A percentile compares a stretch with the other conserved stretches of the same genome.
Evolutionary conservation across 2,329 filamentous ascomycete genomes (phyloP).

Genomic region (Stromatinia cepivora): DNA sequence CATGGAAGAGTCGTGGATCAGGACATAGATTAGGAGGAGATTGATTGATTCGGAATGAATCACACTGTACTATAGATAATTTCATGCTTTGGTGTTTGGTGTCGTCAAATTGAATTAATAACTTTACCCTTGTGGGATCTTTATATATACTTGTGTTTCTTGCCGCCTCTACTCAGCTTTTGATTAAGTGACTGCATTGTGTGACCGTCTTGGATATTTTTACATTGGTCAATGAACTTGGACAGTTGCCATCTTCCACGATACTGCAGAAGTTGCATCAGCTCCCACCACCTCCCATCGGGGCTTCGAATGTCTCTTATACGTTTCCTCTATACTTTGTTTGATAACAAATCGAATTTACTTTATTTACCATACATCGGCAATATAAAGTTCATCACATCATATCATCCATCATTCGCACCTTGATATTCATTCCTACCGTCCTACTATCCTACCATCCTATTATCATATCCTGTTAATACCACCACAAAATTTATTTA

Average conservation of each 20-base stretch:
- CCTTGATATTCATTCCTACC: too few relatives aligned
- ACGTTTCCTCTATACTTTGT: too few relatives aligned
- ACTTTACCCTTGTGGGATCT: neutral
- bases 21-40: slow-evolving; percentile 61
- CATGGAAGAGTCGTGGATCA: slow-evolving; percentile 63
- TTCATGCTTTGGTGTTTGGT: neutral
- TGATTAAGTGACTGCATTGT: neutral
- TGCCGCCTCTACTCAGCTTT: too few relatives aligned
- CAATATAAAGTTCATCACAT: neutral
- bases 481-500: too few relatives aligned
- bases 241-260: too few relatives aligned
- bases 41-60: slow-evolving; percentile 15
- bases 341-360: too few relatives aligned
- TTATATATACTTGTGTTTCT: neutral
- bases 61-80: slow-evolving; percentile 4
- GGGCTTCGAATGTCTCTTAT: too few relatives aligned
- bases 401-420: neutral
- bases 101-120: neutral
- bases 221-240: neutral
- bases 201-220: neutral
- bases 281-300: too few relatives aligned
- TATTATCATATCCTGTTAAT: too few relatives aligned
- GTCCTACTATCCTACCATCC: too few relatives aligned
- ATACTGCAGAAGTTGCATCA: too few relatives aligned
- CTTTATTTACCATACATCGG: too few relatives aligned